These are phyloP conservation scores for Hypoxylon fragiforme DNA, from an alignment of 495 filamentous ascomycete species.

Conservation along the genomic window DNA sequence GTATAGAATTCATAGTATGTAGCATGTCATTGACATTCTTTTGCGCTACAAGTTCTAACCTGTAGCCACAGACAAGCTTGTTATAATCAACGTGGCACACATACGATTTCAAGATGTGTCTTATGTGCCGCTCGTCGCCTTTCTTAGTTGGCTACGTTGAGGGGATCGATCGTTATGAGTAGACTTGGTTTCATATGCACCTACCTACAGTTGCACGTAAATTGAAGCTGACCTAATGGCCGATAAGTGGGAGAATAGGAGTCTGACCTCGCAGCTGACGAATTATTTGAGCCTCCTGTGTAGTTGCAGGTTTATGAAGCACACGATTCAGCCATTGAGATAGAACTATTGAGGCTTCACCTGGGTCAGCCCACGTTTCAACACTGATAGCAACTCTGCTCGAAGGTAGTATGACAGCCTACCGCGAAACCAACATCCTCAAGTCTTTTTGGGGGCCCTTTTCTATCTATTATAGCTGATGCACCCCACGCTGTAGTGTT, in stretches of 20 bases:
- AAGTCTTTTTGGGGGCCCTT: no score
- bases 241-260: not conserved
- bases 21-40: no score
- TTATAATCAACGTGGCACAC: slow-evolving; percentile 17
- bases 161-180: slow-evolving; percentile 2
- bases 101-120: slow-evolving; percentile 1
- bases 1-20: not conserved
- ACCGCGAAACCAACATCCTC: no score
- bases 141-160: not conserved
- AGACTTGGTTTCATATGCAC: slow-evolving; percentile 23
- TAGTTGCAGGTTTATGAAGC: slow-evolving; percentile 23
- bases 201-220: not conserved
- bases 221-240: not conserved
- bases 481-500: slow-evolving; percentile 3
- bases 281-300: slow-evolving; percentile 19
- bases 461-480: slow-evolving; percentile 19
- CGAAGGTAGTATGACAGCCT: slow-evolving; percentile 2
- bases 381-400: not conserved
- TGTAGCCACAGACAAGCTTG: no score
- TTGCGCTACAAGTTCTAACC: no score
- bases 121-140: slow-evolving; percentile 10
- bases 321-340: slow-evolving; percentile 17
- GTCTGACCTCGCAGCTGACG: not conserved
- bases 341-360: slow-evolving; percentile 6
- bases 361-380: slow-evolving; percentile 14